phyloP scores from a whole-genome alignment of 768 basidiomycete genomes.

The Neoboletus subvelutipes region DNA sequence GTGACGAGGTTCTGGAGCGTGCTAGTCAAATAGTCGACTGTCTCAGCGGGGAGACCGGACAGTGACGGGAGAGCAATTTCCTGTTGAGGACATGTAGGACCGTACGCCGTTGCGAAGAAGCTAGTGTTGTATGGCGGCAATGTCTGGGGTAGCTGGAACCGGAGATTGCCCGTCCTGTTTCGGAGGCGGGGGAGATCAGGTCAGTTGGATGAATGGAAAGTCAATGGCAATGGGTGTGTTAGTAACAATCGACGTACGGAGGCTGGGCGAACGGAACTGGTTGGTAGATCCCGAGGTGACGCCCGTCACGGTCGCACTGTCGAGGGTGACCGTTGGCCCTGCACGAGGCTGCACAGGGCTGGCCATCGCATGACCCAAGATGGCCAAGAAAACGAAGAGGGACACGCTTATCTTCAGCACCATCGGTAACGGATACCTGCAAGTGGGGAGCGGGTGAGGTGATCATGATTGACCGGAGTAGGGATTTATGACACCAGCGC shows the following conservation, averaged over 20 bases:
- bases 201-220: background rate
- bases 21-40: slow-evolving; percentile 24
- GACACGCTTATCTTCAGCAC: background rate
- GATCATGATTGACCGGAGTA: background rate
- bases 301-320: slow-evolving; percentile 32
- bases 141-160: slow-evolving; percentile 30
- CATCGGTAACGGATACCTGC: background rate
- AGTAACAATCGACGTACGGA: slow-evolving; percentile 28
- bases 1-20: slow-evolving; percentile 30
- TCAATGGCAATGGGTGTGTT: background rate
- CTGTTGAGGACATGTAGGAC: slow-evolving; percentile 15
- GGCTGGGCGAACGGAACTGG: slow-evolving; percentile 40
- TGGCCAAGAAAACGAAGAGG: background rate
- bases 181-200: too few relatives aligned
- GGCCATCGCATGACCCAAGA: background rate
- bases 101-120: slow-evolving; percentile 4
- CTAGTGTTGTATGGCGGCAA: slow-evolving; percentile 6
- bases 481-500: background rate
- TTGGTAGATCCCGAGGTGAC: slow-evolving; percentile 20
- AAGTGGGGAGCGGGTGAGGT: background rate
- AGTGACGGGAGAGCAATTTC: slow-evolving; percentile 3
- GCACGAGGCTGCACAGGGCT: background rate
- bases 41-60: slow-evolving; percentile 18
- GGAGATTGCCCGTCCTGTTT: slow-evolving; percentile 33
- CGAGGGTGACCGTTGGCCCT: slow-evolving; percentile 28